phyloP scores from a whole-genome alignment of 768 basidiomycete genomes.

The Trametes coccinea region DNA sequence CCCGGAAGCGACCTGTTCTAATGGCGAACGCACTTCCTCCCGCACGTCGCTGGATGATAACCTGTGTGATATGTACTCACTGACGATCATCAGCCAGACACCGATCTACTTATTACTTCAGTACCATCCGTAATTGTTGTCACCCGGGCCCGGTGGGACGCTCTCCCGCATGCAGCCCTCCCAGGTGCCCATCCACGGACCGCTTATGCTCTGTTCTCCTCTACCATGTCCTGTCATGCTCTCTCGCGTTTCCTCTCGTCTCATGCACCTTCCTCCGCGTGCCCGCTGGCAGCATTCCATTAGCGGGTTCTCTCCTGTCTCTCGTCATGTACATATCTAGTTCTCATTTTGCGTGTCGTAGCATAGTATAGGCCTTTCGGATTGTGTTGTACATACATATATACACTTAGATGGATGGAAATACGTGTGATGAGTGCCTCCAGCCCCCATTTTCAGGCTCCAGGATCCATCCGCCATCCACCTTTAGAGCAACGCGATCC shows the following conservation, averaged over 20 bases:
- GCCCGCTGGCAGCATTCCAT: no score
- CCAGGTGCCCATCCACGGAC: background rate
- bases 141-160: no score
- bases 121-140: slow-evolving; percentile 4
- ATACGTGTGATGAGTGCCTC: background rate
- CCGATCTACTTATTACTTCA: slow-evolving; percentile 3
- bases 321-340: slow-evolving; percentile 13
- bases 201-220: background rate
- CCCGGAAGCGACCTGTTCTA: slow-evolving; percentile 47
- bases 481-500: background rate
- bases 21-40: background rate
- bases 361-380: slow-evolving; percentile 9
- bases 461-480: background rate
- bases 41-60: background rate
- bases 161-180: background rate
- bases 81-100: background rate
- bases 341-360: slow-evolving; percentile 3
- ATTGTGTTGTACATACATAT: slow-evolving; percentile 22
- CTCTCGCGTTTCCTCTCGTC: background rate
- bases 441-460: background rate
- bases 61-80: background rate
- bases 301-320: background rate
- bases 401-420: slow-evolving; percentile 9
- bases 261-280: no score
- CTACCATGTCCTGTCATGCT: background rate